phyloP scores from a whole-genome alignment of 768 basidiomycete species.

The Pholiota conissans region DNA sequence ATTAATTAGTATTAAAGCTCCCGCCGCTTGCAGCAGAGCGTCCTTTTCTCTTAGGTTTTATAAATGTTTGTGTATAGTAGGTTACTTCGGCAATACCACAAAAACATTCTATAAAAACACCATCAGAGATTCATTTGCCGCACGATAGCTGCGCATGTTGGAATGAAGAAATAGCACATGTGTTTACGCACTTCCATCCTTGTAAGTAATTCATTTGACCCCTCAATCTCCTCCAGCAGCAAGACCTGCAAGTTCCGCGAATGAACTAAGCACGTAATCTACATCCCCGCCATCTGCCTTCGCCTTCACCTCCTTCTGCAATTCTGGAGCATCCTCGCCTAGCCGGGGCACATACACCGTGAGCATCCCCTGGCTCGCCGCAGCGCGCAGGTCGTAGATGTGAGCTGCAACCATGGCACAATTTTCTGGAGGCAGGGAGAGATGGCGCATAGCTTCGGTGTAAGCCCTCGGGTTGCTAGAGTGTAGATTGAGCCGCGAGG shows the following conservation, averaged over 20 bases:
- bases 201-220: too few species aligned
- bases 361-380: conserved; percentile 50
- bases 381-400: conserved; percentile 53
- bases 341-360: conserved; percentile 59
- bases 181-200: too few species aligned
- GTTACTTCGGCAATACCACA: not conserved
- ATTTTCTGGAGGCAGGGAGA: conserved; percentile 46
- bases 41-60: not conserved
- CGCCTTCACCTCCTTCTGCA: conserved; percentile 28
- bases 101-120: not conserved
- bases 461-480: conserved; percentile 54
- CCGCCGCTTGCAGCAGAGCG: not conserved
- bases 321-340: conserved; percentile 38
- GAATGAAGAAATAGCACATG: not conserved
- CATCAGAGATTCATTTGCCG: not conserved
- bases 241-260: conserved; percentile 46
- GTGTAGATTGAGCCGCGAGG: not conserved
- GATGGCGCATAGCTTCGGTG: conserved; percentile 45
- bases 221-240: too few species aligned
- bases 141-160: not conserved
- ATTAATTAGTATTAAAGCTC: not conserved
- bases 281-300: conserved; percentile 59
- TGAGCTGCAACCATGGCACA: conserved; percentile 71
- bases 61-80: not conserved
- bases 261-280: conserved; percentile 53